Evolutionary conservation across 106 monocot species (phyloP), one percentile per base, ranked within the genome.

Genomic region (Apostasia shenzhenica): DNA sequence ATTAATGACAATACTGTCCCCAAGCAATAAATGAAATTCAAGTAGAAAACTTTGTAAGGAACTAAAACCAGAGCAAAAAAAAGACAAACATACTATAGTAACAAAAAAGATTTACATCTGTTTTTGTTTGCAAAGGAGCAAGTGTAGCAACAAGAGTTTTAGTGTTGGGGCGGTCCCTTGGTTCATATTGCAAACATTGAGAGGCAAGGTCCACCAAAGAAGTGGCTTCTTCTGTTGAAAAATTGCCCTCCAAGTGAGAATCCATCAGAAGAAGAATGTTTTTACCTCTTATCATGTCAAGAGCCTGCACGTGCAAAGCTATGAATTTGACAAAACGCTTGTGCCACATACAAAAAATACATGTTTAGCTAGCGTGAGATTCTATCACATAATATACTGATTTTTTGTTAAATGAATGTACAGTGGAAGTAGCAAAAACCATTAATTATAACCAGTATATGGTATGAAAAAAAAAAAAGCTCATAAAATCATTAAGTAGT

Each of bases 201-300:
- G 92, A 99, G 48, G 92, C 97, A 66, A 97, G 86, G 44, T 82
- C 87, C 41, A 97, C 78, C 1, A 97, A 80, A 55, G 81, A 59
- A 42, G 95, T 97, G 46, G 95, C 95, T 61, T 86, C 92, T 77
- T 92, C 95, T 9, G 74, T 85, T 14, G 95, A 89, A 74, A 84
- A 97, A 38, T 89, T 92, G 8, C 95, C 92, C 45, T 92, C 95
- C 73, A 97, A 76, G 75, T 97, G 95, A 70, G 92, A 97, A 84
- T 97, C 95, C 95, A 97, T 89, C 54, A 97, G 47, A 26, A 90
- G 59, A 41, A 77, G 70, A 43, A 90, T 83, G 65, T 90, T 89
- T 64, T 87, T 93, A 49, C 78, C 82, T 65, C 79, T 73, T 74
- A 99, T 99, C 97, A 90, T 92, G 59, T 99, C 97, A 75, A 99